Base-by-base conservation (phyloP, 331 rosid species). In the Erythrophleum ivorense region DNA sequence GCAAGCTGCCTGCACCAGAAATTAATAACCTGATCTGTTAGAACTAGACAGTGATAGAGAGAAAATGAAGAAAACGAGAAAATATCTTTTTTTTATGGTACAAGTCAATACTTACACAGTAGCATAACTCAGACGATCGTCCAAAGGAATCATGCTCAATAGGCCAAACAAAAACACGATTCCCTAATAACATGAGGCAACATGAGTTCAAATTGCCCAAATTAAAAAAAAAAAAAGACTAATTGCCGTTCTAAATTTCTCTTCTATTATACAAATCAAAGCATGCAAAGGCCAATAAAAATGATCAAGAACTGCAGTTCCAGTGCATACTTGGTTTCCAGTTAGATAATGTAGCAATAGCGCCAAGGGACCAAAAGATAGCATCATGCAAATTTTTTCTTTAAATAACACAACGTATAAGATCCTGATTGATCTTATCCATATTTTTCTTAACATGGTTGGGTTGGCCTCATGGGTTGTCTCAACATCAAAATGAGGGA, bases 1-100 rank as follows among this genome's bases (percentile, higher is more conserved):
- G 97, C 95, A 60, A 95, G 98, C 82, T 95, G 98, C 91, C 98
- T 95, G 95, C 81, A 87, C 33, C 57, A 77, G 57, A 73, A 76
- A 60, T 14, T 8, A 36, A 58, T 58, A 86, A 83, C 79, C 41
- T 0, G 65, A 60, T 18, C 8, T 73, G 43, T 84, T 79, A 81
- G 50, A 7, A 24, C 3, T 19, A 73, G 40, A 62, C 0, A 21
- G 18, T 5, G 72, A 18, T 43, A 8, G 55, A 41, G 34, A 34
- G 18, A 40, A 10, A 9, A 21, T 18, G 45, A 43, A 3, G 24
- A 29, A 78, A 53, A 41, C 24, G 19, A 9, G 36, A 0, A 14
- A 45, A 36, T 36, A 55, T 41, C 41, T 31, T 2, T 29, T 52
- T 50, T 16, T 24, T 24, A 57, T 24, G 3, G 33, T 58, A 57